A percentile compares a stretch with the other conserved stretches of the same genome.
Evolutionary conservation across 2,329 filamentous ascomycete species (phyloP).

Genomic region (Neofusicoccum kwambonambiense): DNA sequence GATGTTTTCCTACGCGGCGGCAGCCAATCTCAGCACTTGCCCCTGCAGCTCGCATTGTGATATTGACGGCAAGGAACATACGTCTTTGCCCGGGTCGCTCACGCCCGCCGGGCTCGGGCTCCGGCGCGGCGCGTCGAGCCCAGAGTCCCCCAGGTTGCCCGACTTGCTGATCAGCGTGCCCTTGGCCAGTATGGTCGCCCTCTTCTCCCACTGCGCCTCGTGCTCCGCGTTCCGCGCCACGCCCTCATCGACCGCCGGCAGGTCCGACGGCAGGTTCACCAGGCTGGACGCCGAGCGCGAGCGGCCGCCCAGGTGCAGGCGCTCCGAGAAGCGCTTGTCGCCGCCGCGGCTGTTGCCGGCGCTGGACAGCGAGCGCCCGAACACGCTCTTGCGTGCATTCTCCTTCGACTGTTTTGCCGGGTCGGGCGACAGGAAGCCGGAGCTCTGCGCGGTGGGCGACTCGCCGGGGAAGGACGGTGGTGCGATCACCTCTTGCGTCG

Average conservation of each 20-base stretch:
- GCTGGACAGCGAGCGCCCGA: slow-evolving; percentile 25
- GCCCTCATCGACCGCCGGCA: slow-evolving; percentile 67
- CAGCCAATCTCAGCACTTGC: slow-evolving; percentile 18
- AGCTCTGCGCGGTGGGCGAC: not conserved
- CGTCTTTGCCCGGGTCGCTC: slow-evolving; percentile 40
- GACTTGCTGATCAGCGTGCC: slow-evolving; percentile 45
- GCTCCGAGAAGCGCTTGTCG: slow-evolving; percentile 60
- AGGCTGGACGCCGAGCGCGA: slow-evolving; percentile 59
- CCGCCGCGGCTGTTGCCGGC: slow-evolving; percentile 25
- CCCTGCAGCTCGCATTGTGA: not conserved
- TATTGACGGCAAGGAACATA: slow-evolving; percentile 22
- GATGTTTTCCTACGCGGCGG: slow-evolving; percentile 58
- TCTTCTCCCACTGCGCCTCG: slow-evolving; percentile 79
- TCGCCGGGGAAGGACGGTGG: slow-evolving; percentile 60
- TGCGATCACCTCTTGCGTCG: slow-evolving; percentile 73
- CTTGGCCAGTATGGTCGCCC: slow-evolving; percentile 83
- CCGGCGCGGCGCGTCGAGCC: slow-evolving; percentile 16
- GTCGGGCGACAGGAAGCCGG: slow-evolving; percentile 4
- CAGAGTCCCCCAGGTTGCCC: not conserved
- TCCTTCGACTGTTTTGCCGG: slow-evolving; percentile 14
- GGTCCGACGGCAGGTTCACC: slow-evolving; percentile 72
- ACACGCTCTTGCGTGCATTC: slow-evolving; percentile 27
- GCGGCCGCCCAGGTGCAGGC: slow-evolving; percentile 61
- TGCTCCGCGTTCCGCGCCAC: slow-evolving; percentile 44
- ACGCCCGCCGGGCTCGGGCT: slow-evolving; percentile 36